Conservation (phyloP, 306 rosid genomes). For the Acacia confusa region DNA sequence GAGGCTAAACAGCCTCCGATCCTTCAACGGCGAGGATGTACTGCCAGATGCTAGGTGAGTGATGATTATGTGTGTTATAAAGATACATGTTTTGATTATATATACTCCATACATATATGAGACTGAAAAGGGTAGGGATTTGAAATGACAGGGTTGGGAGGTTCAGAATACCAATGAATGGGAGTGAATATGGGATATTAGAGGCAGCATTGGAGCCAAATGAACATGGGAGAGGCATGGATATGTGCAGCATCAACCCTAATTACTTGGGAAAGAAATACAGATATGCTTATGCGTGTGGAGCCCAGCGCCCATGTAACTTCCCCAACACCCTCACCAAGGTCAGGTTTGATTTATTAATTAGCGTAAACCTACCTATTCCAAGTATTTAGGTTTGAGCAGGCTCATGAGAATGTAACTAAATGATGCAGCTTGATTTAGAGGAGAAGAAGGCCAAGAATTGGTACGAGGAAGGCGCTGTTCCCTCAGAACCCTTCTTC, state of each 20-base stretch:
- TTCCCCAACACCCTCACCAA: constrained; percentile 95
- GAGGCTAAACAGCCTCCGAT: constrained; percentile 64
- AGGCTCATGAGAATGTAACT: neutral
- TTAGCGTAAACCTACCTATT: neutral
- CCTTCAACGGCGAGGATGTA: constrained; percentile 52
- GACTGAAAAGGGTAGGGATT: neutral
- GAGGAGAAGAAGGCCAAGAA: constrained; percentile 63
- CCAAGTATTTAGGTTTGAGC: neutral
- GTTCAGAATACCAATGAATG: constrained; percentile 78
- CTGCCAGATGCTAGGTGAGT: constrained; percentile 83
- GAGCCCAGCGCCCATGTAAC: constrained; percentile 95
- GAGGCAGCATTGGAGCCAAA: constrained; percentile 86
- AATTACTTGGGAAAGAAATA: constrained; percentile 66
- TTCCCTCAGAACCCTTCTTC: constrained; percentile 90
- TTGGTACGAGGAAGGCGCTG: constrained; percentile 78
- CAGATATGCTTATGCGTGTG: constrained; percentile 93
- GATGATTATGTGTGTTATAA: neutral
- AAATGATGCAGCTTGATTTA: constrained; percentile 63
- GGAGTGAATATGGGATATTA: constrained; percentile 65
- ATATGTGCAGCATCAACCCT: constrained; percentile 95
- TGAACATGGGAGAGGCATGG: constrained; percentile 93
- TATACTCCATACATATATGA: neutral
- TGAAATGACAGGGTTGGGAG: constrained; percentile 72
- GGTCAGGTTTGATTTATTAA: constrained; percentile 29
- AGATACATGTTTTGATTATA: no score